Percentiles rank a stretch among this genome's conserved stretches.
phyloP scores from a whole-genome alignment of 225 moss, liverwort and hornwort genomes.

The Asterella californica region DNA sequence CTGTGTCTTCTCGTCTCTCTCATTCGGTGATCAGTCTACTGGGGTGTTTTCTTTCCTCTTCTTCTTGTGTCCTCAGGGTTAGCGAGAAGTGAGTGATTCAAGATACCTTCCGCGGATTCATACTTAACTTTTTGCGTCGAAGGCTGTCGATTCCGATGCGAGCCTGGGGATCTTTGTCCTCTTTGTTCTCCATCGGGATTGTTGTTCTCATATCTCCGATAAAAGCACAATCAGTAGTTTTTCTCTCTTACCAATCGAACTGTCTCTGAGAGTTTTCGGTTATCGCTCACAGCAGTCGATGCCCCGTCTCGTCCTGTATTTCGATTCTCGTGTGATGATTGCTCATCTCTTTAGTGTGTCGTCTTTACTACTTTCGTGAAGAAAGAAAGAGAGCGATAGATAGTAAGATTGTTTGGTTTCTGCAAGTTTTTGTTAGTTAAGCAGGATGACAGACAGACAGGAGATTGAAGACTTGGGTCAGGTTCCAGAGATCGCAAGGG shows the following conservation, averaged over 20 bases:
- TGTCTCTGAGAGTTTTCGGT: not conserved
- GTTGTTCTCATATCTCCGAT: not conserved
- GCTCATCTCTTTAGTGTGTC: not conserved
- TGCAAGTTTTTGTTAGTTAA: not conserved
- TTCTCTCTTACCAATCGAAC: not conserved
- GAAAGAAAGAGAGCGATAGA: not conserved
- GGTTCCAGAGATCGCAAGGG: constrained; percentile 53
- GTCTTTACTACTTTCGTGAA: not conserved
- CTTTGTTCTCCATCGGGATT: not conserved
- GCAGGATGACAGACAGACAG: constrained; percentile 9
- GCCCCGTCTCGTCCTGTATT: not conserved
- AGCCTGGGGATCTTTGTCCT: not conserved
- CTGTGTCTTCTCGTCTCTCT: not conserved
- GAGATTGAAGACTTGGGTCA: constrained; percentile 13
- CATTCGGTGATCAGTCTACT: not conserved
- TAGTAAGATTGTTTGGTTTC: not conserved
- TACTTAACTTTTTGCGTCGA: not conserved
- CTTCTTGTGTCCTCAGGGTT: not conserved
- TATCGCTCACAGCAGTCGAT: not conserved
- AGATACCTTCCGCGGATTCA: not conserved
- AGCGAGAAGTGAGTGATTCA: not conserved
- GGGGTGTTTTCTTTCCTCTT: not conserved
- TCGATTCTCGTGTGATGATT: not conserved
- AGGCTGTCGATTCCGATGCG: not conserved
- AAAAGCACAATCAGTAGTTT: not conserved